phyloP scores from a whole-genome alignment of 164 flowering plant genomes.

The Tetracentron sinense region DNA sequence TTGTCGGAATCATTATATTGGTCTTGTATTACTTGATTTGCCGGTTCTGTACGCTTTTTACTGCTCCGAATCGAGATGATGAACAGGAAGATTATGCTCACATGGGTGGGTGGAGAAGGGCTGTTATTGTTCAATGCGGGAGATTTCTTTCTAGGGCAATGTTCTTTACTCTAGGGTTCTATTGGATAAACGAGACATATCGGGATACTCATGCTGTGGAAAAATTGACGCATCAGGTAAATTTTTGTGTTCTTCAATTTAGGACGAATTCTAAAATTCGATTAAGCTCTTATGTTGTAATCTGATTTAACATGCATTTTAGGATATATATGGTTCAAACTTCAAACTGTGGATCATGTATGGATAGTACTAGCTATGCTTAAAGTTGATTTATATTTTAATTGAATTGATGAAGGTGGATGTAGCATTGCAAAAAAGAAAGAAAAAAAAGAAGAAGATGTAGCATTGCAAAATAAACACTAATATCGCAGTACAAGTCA shows the following conservation, averaged over 20 bases:
- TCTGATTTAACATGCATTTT: not conserved
- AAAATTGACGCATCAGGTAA: constrained; percentile 14
- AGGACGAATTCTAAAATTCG: too few species aligned
- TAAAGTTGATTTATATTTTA: not conserved
- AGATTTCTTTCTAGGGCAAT: constrained; percentile 30
- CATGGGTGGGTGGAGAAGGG: constrained; percentile 56
- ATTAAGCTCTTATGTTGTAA: not conserved
- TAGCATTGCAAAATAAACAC: not conserved
- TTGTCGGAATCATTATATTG: constrained; percentile 38
- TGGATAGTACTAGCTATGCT: not conserved
- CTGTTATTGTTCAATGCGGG: constrained; percentile 26
- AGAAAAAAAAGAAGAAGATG: too few species aligned
- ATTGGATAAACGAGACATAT: constrained; percentile 25
- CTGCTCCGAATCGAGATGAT: constrained; percentile 29
- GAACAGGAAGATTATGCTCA: constrained; percentile 64
- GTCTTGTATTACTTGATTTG: constrained; percentile 29
- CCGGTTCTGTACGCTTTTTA: constrained; percentile 55
- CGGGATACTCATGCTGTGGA: constrained; percentile 7
- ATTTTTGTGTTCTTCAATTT: not conserved
- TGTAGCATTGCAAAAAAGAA: too few species aligned
- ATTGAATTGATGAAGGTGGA: not conserved
- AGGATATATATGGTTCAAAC: too few species aligned
- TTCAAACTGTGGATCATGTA: too few species aligned
- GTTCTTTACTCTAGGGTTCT: constrained; percentile 31
- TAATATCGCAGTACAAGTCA: too few species aligned